Base-by-base conservation (phyloP, 495 filamentous ascomycete genomes). In the Aspergillus carlsbadensis region DNA sequence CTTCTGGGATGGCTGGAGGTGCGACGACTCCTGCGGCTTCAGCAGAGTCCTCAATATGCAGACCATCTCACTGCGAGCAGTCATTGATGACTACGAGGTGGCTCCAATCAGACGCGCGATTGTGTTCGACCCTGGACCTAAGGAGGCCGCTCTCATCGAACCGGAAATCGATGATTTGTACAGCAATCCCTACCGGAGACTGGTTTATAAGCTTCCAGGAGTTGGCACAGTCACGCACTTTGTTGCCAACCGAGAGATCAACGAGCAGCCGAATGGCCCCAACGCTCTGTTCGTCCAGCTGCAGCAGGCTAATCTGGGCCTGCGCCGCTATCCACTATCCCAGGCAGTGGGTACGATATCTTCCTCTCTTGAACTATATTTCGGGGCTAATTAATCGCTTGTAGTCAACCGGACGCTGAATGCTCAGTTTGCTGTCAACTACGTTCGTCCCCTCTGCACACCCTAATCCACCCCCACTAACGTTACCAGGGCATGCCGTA, bases 381-480 rank as follows among this genome's bases (percentile, higher is more conserved):
- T 35, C 8, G 34, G 43, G 22, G 42, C 42, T 58, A 29, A 58
- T 34, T 43, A 29, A 2, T 33, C 20, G 22, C 3, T 41, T 2
- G 11, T 46, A 72, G 68, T 74, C 33, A 29, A 50, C n/a, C 68
- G 82, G 44, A 79, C 81, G 0, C 60, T 86, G 7, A 89, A 85
- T 0, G 70, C 77, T 0, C 89, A 92, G 53, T 95, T 87, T 65
- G 76, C 82, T 1, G 80, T 80, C 10, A 95, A 93, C 67, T 89
- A 81, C 68, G 88, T 91, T 71, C 70, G 84, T 69, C 5, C 26
- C 11, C 20, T 37, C 15, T 33, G 56, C 69, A 34, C 65, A 50
- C 21, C n/a, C 39, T 10, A 14, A 11, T 18, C n/a, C 20, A 33
- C 21, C 6, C 3, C 17, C 21, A 42, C 21, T 50, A 15, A 57